phyloP scores from a whole-genome alignment of 495 filamentous ascomycete species.

The Talaromyces nanjingensis region DNA sequence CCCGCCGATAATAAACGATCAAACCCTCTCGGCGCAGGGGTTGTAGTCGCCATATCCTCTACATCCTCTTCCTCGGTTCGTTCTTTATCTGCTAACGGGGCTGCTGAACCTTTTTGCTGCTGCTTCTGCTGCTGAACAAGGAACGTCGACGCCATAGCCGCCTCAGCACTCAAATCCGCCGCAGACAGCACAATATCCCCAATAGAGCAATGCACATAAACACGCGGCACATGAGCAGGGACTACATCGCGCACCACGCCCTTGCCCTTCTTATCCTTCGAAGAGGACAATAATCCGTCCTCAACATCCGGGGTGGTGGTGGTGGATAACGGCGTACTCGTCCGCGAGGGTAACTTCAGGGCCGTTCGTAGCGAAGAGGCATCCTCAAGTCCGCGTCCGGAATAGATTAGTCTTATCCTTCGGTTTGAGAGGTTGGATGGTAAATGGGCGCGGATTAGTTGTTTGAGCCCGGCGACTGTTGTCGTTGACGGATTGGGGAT shows the following conservation, averaged over 20 bases:
- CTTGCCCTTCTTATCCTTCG: slow-evolving; percentile 46
- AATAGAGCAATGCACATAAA: slow-evolving; percentile 89
- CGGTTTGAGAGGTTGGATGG: slow-evolving; percentile 51
- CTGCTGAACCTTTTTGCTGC: background rate
- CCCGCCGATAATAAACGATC: slow-evolving; percentile 74
- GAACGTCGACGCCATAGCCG: slow-evolving; percentile 34
- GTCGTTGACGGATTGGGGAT: slow-evolving; percentile 59
- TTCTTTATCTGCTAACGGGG: slow-evolving; percentile 8
- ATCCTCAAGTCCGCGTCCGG: slow-evolving; percentile 77
- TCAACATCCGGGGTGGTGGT: slow-evolving; percentile 19
- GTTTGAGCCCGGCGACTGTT: slow-evolving; percentile 69
- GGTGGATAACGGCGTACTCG: slow-evolving; percentile 14
- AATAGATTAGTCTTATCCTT: slow-evolving; percentile 79
- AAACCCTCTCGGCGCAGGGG: slow-evolving; percentile 74
- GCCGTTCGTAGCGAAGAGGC: slow-evolving; percentile 54
- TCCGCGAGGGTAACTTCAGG: slow-evolving; percentile 52
- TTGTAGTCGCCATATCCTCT: slow-evolving; percentile 28
- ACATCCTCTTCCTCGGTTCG: background rate
- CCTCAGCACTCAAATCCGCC: slow-evolving; percentile 64
- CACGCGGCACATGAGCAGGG: slow-evolving; percentile 28
- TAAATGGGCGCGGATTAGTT: slow-evolving; percentile 69
- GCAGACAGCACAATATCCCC: slow-evolving; percentile 56
- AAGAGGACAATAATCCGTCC: slow-evolving; percentile 12
- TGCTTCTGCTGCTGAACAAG: slow-evolving; percentile 1
- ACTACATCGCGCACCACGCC: slow-evolving; percentile 35